Evolutionary conservation across 1,284 basidiomycete genomes (phyloP).

Genomic region (Melampsora larici-populina): DNA sequence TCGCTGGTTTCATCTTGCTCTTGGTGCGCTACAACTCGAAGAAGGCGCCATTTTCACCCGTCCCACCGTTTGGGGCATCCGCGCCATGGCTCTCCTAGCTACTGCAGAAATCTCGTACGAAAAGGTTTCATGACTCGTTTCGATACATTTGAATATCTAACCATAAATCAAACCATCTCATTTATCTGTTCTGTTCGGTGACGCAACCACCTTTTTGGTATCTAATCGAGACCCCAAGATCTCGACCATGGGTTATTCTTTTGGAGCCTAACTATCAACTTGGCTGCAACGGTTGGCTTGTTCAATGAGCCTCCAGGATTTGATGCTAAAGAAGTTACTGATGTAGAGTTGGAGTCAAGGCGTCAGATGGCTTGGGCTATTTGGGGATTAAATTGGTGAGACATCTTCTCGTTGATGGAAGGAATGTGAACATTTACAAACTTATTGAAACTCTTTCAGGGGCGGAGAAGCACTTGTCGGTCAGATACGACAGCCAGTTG

Average conservation of each 20-base stretch:
- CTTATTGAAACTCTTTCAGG: neutral
- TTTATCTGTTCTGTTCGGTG: neutral
- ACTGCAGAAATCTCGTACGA: constrained; percentile 16
- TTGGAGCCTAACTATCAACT: constrained; percentile 10
- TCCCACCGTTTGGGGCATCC: constrained; percentile 33
- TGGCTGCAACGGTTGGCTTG: constrained; percentile 18
- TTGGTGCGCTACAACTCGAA: constrained; percentile 6
- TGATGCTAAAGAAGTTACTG: constrained; percentile 7
- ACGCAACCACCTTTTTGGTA: neutral
- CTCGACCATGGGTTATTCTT: constrained; percentile 42
- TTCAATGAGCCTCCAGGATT: constrained; percentile 30
- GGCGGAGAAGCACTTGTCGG: constrained; percentile 13
- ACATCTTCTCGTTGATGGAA: no score
- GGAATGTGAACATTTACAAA: no score
- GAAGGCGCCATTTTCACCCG: constrained; percentile 17
- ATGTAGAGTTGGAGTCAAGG: constrained; percentile 28
- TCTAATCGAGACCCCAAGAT: constrained; percentile 29
- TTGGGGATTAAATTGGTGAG: constrained; percentile 27
- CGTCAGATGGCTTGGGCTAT: constrained; percentile 25
- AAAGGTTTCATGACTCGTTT: no score
- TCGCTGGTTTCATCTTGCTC: constrained; percentile 24
- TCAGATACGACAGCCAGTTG: neutral
- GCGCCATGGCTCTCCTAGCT: constrained; percentile 21
- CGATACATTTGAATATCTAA: no score
- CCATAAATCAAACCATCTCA: no score